Evolutionary conservation across 441 rosid species (phyloP), one percentile per base, ranked within the genome.

Genomic region (Macaranga tanarius): DNA sequence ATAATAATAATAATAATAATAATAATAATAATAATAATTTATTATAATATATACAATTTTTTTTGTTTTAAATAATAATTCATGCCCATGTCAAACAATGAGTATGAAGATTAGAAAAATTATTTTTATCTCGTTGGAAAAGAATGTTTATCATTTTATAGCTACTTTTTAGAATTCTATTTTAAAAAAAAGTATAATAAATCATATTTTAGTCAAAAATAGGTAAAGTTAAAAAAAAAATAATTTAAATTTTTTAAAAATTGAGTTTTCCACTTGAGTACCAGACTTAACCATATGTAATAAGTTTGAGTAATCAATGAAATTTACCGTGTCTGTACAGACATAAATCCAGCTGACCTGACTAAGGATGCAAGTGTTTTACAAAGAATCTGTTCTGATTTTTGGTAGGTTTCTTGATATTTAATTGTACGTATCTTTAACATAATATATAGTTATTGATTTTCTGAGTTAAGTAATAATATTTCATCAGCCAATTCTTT

Each of bases 401-500:
- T 20, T 11, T 44, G 38, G 67, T 44, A 2, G 5, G 38, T 17
- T 62, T 62, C 48, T 54, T 19, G 58, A 54, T 54, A 6, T 19
- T 2, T 31, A 31, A 2, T 19, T 51, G 5, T 19, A 9, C 7
- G 4, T 47, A 22, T 42, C 15, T 10, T 22, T 7, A 28, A n/a
- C 28, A 8, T 19, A 12, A 44, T 17, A 1, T 63, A 65, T 63
- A 28, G 22, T n/a, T 47, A 50, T 40, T 34, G 51, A 52, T 72
- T 17, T 38, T 23, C 17, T 61, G 15, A 72, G 38, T 23, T 17
- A 22, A 26, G 20, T 47, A 74, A 44, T 57, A 84, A 88, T 84
- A 31, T 31, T 31, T 87, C 88, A n/a, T 79, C 80, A 68, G 93
- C 92, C 77, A 92, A 75, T 78, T 85, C 85, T 73, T 52, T 81